Evolutionary conservation across 2,329 filamentous ascomycete genomes (phyloP).

Genomic region (Pseudogymnoascus sp.): DNA sequence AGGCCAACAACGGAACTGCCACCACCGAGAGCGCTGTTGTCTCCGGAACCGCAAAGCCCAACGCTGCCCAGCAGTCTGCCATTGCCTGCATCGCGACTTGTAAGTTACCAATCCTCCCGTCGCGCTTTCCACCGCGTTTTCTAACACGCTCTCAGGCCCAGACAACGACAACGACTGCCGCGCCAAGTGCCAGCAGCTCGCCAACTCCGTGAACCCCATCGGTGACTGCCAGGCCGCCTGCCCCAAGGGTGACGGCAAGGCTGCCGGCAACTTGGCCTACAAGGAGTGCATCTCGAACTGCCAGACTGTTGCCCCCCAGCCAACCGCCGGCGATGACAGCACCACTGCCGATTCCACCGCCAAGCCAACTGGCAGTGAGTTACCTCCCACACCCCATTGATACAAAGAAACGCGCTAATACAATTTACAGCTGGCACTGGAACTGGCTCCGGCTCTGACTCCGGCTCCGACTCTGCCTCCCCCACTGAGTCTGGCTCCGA

Average conservation of each 20-base stretch:
- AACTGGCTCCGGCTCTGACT: background rate
- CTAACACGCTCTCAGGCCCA: slow-evolving; percentile 1
- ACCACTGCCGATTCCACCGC: background rate
- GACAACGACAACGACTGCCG: background rate
- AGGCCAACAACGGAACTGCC: background rate
- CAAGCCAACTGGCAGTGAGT: background rate
- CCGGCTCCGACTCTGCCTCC: background rate
- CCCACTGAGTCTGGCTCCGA: background rate
- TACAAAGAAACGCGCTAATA: background rate
- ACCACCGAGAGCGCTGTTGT: background rate
- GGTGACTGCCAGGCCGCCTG: background rate
- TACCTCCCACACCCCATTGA: background rate
- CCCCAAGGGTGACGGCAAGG: background rate
- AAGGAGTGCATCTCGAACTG: background rate
- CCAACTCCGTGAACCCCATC: slow-evolving; percentile 6
- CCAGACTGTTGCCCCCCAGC: background rate
- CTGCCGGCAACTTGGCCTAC: background rate
- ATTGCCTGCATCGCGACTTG: background rate
- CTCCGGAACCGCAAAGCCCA: background rate
- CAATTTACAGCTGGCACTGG: background rate
- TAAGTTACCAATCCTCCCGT: background rate
- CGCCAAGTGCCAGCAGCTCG: background rate
- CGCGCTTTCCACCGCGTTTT: background rate
- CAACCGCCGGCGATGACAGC: background rate
- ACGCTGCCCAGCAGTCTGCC: background rate